Evolutionary conservation across 352 stramenopile genomes (phyloP).

Genomic region (Pilasporangium apinafurcum): DNA sequence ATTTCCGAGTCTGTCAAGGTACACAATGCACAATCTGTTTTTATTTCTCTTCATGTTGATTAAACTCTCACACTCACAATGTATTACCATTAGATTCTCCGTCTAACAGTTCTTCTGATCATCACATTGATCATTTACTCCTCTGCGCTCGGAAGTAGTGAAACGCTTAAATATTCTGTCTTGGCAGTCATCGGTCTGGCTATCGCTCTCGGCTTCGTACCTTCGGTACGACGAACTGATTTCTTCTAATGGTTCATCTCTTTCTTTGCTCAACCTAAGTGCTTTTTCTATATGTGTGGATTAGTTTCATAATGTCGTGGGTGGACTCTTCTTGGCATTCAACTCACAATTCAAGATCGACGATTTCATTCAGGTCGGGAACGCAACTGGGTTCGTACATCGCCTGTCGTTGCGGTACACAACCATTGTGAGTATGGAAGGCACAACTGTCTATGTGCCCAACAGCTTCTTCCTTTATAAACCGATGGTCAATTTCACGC

Average conservation of each 20-base stretch:
- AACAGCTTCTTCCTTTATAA: conserved; percentile 91
- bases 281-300: too few relatives aligned
- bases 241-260: not conserved
- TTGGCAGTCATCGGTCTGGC: conserved; percentile 76
- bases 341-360: conserved; percentile 87
- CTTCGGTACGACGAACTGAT: conserved; percentile 27
- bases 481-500: conserved; percentile 85
- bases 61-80: not conserved
- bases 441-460: conserved; percentile 74
- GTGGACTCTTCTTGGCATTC: conserved; percentile 83
- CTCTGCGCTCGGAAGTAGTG: conserved; percentile 60
- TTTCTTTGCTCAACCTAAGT: not conserved
- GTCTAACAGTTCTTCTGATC: conserved; percentile 68
- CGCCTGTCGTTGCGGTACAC: conserved; percentile 82
- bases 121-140: conserved; percentile 85
- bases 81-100: conserved; percentile 42
- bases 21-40: too few relatives aligned
- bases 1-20: conserved; percentile 88
- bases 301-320: conserved; percentile 81
- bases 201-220: conserved; percentile 81
- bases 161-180: conserved; percentile 79
- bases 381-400: conserved; percentile 75
- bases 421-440: conserved; percentile 72
- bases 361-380: conserved; percentile 78
- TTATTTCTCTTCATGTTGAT: too few relatives aligned